Evolutionary conservation across 768 basidiomycete genomes (phyloP), one percentile per base, ranked within the genome.

Genomic region (Terana coerulea): DNA sequence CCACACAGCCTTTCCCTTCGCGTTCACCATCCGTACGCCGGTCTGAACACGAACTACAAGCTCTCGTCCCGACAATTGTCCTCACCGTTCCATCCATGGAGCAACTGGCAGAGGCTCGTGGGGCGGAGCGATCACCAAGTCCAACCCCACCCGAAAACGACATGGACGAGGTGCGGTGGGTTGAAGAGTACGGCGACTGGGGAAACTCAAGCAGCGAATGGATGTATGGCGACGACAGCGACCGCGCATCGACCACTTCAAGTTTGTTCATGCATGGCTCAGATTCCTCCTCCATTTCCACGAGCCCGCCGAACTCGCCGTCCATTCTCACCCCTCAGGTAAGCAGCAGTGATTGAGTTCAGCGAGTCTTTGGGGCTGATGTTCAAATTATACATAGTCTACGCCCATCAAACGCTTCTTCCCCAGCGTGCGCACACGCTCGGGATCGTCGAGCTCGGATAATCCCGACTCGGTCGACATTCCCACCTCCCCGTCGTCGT

Each of bases 161-260:
- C 6, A 24, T 33, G 37, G 52, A 54, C 29, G 53, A 54, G 21
- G 48, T 54, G 1, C 22, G 30, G n/a, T 54, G 53, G 53, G 24
- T 54, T 1, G 48, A 54, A n/a, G 48, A 45, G 31, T 54, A 54
- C 24, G 53, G 53, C 3, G 39, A 35, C 34, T 54, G 53, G 53
- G 44, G 41, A 10, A 12, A n/a, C 34, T 15, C 25, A 31, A 33
- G 33, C n/a, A 17, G 19, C 11, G 28, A 24, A 11, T 37, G 29
- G 22, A 25, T 26, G 15, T 17, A 24, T 28, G 41, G 31, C 30
- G 28, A 29, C n/a, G 44, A 36, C 34, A 42, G 39, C 40, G 53
- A 54, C 29, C 11, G 37, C 7, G 37, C 31, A 7, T 53, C 52
- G 29, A 11, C 36, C 22, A 31, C 47, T 3, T 50, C 43, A n/a